Evolutionary conservation across 495 filamentous ascomycete genomes (phyloP).

Genomic region (Paragyromitra xinjiangensis): DNA sequence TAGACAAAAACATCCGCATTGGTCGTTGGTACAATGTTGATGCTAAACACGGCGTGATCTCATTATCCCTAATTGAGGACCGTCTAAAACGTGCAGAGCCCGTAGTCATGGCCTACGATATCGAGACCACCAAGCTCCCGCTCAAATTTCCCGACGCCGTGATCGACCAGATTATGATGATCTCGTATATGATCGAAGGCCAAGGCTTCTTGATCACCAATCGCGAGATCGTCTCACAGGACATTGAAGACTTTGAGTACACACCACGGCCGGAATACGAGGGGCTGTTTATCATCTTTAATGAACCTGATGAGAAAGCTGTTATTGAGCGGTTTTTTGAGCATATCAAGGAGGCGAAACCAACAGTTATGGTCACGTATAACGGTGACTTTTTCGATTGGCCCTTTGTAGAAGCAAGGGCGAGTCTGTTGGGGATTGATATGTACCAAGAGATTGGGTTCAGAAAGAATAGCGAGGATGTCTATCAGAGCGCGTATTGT

Average conservation of each 20-base stretch:
- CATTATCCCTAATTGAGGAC: constrained; percentile 84
- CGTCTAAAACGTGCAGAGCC: constrained; percentile 88
- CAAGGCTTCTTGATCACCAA: constrained; percentile 97
- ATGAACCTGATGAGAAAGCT: constrained; percentile 91
- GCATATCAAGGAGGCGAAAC: constrained; percentile 92
- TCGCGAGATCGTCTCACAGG: constrained; percentile 95
- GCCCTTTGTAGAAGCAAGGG: constrained; percentile 95
- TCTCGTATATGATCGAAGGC: constrained; percentile 99
- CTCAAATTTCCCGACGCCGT: constrained; percentile 97
- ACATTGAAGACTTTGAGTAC: constrained; percentile 98
- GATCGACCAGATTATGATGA: constrained; percentile 99
- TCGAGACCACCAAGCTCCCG: constrained; percentile 95
- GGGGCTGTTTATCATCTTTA: constrained; percentile 95
- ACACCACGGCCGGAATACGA: constrained; percentile 96
- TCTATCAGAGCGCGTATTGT: constrained; percentile 93
- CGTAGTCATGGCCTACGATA: constrained; percentile 96
- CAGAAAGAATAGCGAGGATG: constrained; percentile 90
- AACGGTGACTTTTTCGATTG: constrained; percentile 99
- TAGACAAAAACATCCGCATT: constrained; percentile 94
- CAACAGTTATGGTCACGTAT: constrained; percentile 97
- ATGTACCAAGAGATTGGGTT: constrained; percentile 99
- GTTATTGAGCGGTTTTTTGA: constrained; percentile 92
- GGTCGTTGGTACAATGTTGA: constrained; percentile 98
- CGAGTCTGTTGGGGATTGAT: constrained; percentile 93
- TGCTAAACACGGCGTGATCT: constrained; percentile 87